phyloP scores from a whole-genome alignment of 148 eudicot species.

The Fagopyrum homotropicum region DNA sequence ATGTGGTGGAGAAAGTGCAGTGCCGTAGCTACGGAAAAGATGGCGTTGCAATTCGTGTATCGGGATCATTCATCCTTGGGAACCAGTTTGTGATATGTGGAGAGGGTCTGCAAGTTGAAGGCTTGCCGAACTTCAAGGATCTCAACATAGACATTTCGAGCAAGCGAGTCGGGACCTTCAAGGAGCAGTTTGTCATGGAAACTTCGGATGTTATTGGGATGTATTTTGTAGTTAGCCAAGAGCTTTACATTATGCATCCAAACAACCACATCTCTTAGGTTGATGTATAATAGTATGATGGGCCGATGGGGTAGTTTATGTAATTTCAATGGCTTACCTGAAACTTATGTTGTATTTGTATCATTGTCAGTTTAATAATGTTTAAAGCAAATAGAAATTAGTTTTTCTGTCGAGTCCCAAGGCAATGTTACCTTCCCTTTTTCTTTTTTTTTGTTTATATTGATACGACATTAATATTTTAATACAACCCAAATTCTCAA shows the following conservation, averaged over 20 bases:
- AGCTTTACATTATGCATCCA: conserved; percentile 62
- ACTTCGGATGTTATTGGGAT: conserved; percentile 56
- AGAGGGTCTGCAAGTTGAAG: conserved; percentile 87
- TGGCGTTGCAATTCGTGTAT: conserved; percentile 85
- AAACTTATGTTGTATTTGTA: too few species aligned
- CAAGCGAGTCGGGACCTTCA: conserved; percentile 65
- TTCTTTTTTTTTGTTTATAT: too few species aligned
- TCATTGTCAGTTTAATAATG: too few species aligned
- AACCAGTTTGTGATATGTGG: conserved; percentile 89
- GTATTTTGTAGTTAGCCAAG: conserved; percentile 56
- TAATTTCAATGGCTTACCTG: too few species aligned
- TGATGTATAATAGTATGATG: too few species aligned
- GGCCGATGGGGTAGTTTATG: too few species aligned
- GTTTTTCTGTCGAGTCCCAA: too few species aligned
- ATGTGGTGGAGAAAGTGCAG: conserved; percentile 83
- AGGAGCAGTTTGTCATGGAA: conserved; percentile 21
- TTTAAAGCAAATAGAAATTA: too few species aligned
- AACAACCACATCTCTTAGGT: conserved; percentile 1
- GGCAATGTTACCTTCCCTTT: too few species aligned
- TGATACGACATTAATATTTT: too few species aligned
- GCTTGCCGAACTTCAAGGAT: conserved; percentile 78
- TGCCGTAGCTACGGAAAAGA: conserved; percentile 74
- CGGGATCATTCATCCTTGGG: conserved; percentile 77
- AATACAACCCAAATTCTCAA: too few species aligned
- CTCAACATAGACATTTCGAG: conserved; percentile 55